phyloP scores from a whole-genome alignment of 1,139 yeast species.

The Petasospora fabianii region DNA sequence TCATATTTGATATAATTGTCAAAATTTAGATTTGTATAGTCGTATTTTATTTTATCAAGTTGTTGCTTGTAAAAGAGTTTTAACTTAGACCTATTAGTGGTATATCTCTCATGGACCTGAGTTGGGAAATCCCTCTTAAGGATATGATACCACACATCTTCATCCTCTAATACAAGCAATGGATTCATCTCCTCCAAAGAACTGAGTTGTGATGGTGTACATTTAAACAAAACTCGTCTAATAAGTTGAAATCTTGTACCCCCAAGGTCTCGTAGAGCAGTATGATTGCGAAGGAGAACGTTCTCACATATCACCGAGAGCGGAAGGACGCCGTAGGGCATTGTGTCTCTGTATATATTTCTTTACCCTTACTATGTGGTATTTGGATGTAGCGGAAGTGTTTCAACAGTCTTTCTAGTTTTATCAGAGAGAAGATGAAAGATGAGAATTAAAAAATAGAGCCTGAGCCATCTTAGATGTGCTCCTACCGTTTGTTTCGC shows the following conservation, averaged over 20 bases:
- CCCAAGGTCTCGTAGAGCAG: constrained; percentile 36
- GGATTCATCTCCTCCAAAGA: constrained; percentile 44
- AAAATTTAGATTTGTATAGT: constrained; percentile 13
- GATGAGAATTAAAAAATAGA: no score
- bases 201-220: constrained; percentile 46
- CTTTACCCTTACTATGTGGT: no score
- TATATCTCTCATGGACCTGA: constrained; percentile 20
- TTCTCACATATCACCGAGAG: constrained; percentile 23
- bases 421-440: no score
- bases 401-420: no score
- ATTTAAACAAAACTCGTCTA: constrained; percentile 39
- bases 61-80: constrained; percentile 19
- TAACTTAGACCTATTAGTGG: constrained; percentile 17
- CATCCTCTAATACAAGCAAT: constrained; percentile 44
- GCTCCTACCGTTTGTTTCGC: no score
- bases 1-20: constrained; percentile 18
- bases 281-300: constrained; percentile 19
- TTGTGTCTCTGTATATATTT: no score
- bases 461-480: no score
- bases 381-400: no score
- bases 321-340: constrained; percentile 15
- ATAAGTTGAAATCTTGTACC: constrained; percentile 47
- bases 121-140: constrained; percentile 49
- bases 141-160: constrained; percentile 46
- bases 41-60: constrained; percentile 15